phyloP scores from a whole-genome alignment of 805 yeast genomes.

The Wickerhamiella occidentalis region DNA sequence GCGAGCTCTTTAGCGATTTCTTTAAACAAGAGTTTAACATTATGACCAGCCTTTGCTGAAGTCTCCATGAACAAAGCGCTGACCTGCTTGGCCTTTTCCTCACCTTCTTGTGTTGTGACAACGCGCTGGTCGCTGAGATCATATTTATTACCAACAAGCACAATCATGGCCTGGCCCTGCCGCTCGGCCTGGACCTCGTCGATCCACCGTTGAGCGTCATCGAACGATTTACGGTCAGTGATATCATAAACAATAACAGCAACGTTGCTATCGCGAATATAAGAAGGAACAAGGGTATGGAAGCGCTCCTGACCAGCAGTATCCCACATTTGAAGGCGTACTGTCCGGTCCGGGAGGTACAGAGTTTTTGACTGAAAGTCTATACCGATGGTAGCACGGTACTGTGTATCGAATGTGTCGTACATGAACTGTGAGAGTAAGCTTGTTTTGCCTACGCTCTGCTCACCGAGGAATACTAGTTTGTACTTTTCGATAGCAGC shows the following conservation, averaged over 20 bases:
- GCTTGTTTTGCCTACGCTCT: slow-evolving; percentile 94
- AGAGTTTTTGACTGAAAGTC: slow-evolving; percentile 89
- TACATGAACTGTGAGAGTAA: slow-evolving; percentile 96
- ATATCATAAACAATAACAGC: slow-evolving; percentile 94
- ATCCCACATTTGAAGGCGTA: slow-evolving; percentile 92
- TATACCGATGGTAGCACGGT: slow-evolving; percentile 90
- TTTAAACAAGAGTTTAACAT: slow-evolving; percentile 79
- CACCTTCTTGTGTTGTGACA: slow-evolving; percentile 83
- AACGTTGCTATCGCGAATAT: slow-evolving; percentile 92
- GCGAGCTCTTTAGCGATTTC: slow-evolving; percentile 86
- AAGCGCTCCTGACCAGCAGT: slow-evolving; percentile 97
- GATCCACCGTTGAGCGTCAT: slow-evolving; percentile 79
- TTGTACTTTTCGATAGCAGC: slow-evolving; percentile 31
- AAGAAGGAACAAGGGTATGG: slow-evolving; percentile 86
- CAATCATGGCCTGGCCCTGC: slow-evolving; percentile 77
- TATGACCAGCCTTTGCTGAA: slow-evolving; percentile 87
- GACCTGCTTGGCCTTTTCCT: slow-evolving; percentile 55
- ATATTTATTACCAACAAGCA: slow-evolving; percentile 84
- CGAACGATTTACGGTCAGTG: slow-evolving; percentile 69
- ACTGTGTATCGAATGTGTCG: slow-evolving; percentile 92
- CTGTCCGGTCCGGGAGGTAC: slow-evolving; percentile 92
- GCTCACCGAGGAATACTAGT: slow-evolving; percentile 94
- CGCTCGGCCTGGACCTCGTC: slow-evolving; percentile 90
- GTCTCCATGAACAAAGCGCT: slow-evolving; percentile 85
- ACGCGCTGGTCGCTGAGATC: slow-evolving; percentile 76